phyloP scores from a whole-genome alignment of 768 basidiomycete species.

The Mycena rebaudengoi region DNA sequence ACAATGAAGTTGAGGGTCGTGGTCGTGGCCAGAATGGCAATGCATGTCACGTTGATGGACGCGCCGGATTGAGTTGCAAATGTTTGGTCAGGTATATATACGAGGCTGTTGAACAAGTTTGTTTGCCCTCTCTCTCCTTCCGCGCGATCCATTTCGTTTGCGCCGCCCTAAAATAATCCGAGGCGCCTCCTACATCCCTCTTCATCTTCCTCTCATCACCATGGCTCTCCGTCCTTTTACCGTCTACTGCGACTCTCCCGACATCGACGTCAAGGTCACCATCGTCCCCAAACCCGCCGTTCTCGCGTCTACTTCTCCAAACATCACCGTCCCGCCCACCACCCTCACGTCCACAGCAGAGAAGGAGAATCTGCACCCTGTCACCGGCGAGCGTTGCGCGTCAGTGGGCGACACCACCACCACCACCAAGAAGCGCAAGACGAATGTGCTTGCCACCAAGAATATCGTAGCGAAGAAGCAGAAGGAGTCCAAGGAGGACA shows the following conservation, averaged over 20 bases:
- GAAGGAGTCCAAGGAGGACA: slow-evolving; percentile 54
- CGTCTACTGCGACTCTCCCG: slow-evolving; percentile 67
- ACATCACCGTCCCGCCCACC: slow-evolving; percentile 38
- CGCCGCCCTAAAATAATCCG: not conserved
- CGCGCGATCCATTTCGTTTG: not conserved
- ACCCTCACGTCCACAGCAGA: slow-evolving; percentile 53
- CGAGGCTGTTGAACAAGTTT: too few species aligned
- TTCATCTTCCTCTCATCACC: not conserved
- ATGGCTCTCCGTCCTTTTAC: slow-evolving; percentile 71
- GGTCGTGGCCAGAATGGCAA: too few species aligned
- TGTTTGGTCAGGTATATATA: too few species aligned
- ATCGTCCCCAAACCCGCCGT: slow-evolving; percentile 26
- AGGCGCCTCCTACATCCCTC: not conserved
- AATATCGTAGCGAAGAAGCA: slow-evolving; percentile 50
- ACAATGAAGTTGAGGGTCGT: too few species aligned
- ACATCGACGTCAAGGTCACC: slow-evolving; percentile 39
- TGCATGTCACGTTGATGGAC: too few species aligned
- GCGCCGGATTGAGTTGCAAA: too few species aligned
- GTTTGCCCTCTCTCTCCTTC: not conserved
- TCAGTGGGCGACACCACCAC: slow-evolving; percentile 39
- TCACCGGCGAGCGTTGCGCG: slow-evolving; percentile 71
- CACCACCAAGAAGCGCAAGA: slow-evolving; percentile 71
- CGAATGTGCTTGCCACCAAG: slow-evolving; percentile 65
- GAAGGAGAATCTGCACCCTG: slow-evolving; percentile 83
- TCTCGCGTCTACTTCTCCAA: slow-evolving; percentile 33